phyloP scores from a whole-genome alignment of 768 basidiomycete species.

The Auricularia auricula-judae region DNA sequence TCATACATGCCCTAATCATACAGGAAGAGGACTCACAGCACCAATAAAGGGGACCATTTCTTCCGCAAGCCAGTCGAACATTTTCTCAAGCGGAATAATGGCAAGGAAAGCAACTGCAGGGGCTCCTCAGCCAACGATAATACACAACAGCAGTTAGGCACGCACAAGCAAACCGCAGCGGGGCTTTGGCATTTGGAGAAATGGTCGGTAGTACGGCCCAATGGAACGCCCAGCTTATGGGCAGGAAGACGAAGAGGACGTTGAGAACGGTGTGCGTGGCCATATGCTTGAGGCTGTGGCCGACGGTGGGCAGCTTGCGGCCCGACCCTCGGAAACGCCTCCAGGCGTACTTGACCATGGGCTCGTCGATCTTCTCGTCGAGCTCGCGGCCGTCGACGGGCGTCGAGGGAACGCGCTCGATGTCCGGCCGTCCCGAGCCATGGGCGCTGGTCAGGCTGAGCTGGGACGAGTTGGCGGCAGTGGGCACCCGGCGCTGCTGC shows the following conservation, averaged over 20 bases:
- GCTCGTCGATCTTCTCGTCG: background rate
- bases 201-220: background rate
- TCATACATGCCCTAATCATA: background rate
- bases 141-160: background rate
- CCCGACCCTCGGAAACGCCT: background rate
- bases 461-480: background rate
- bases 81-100: slow-evolving; percentile 52
- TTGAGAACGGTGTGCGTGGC: background rate
- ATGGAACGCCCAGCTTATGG: background rate
- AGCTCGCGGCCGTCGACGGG: background rate
- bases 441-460: background rate
- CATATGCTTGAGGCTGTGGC: background rate
- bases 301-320: background rate
- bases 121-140: background rate
- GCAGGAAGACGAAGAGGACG: background rate
- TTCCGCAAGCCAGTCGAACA: slow-evolving; percentile 58
- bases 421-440: background rate
- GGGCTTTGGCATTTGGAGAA: background rate
- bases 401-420: background rate
- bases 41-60: slow-evolving; percentile 46
- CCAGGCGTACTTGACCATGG: background rate
- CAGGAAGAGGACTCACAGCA: slow-evolving; percentile 12
- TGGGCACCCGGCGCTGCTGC: no score
- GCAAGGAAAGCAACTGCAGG: slow-evolving; percentile 48
- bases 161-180: background rate